Evolutionary conservation across 352 stramenopile species (phyloP), one percentile per base, ranked within the genome.

Genomic region (Blastocystis sp.): DNA sequence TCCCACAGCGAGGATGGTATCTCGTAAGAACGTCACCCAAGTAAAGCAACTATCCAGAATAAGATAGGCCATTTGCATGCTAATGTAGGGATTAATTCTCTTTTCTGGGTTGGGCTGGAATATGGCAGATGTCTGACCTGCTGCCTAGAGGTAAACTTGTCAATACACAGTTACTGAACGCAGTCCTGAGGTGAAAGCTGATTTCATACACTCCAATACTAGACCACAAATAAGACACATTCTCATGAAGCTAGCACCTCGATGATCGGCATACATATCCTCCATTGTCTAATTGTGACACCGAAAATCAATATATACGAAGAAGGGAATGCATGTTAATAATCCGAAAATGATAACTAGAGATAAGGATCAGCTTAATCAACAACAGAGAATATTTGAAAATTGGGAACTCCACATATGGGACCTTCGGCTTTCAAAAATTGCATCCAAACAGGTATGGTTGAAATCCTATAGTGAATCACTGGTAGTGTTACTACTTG

Each of bases 161-260:
- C 22, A 9, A 33, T 9, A 7, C 7, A 58, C 6, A 27, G 15
- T 13, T 30, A 79, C 68, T n/a, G 68, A 79, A 11, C 68, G 68
- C 27, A 79, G 11, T 79, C 68, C 68, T n/a, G 68, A 79, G 35
- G 15, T 56, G 35, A 79, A 79, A 15, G 68, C 68, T 30, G 68
- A 79, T 33, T 79, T 79, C 68, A 79, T 79, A 51, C 68, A 79
- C 35, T 79, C 68, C 30, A 79, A 33, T 37, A 79, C 68, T 9
- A 79, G 35, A 51, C 68, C 68, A 30, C 68, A 42, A 6, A 79
- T 58, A 4, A 79, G 42, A 22, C 30, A 57, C 27, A 33, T 57
- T 15, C 68, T n/a, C 68, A 79, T 79, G 13, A 79, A 30, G 40
- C 68, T 35, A 42, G 40, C 40, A 15, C 68, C 68, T 5, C 57